Conservation (phyloP, 352 stramenopile species). For the Phytopythium chamaehyphon region DNA sequence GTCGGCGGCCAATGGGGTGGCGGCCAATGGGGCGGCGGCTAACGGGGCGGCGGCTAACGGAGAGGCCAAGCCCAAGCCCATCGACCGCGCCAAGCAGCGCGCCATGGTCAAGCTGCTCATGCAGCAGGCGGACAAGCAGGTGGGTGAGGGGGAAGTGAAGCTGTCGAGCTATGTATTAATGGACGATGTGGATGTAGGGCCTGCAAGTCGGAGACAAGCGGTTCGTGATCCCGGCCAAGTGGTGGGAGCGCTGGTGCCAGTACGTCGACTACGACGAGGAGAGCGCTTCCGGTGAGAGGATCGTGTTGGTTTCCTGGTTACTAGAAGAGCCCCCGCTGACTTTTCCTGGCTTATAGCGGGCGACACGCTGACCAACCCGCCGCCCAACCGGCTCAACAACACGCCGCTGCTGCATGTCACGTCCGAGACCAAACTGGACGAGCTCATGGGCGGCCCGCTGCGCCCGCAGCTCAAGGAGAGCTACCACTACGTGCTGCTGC, state of each 20-base stretch:
- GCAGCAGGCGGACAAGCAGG: constrained; percentile 54
- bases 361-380: constrained; percentile 8
- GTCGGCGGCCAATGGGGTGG: constrained; percentile 5
- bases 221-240: constrained; percentile 75
- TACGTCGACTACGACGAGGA: constrained; percentile 58
- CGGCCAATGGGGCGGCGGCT: not conserved
- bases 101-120: constrained; percentile 52
- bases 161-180: too few species aligned
- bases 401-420: constrained; percentile 51
- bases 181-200: constrained; percentile 16
- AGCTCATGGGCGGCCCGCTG: constrained; percentile 64
- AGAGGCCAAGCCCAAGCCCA: constrained; percentile 15
- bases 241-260: constrained; percentile 78
- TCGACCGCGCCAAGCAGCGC: constrained; percentile 42
- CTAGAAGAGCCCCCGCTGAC: too few species aligned
- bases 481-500: constrained; percentile 71
- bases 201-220: constrained; percentile 76
- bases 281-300: constrained; percentile 6
- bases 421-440: constrained; percentile 39
- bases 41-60: constrained; percentile 1
- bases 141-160: not conserved
- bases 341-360: not conserved
- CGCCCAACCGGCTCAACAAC: constrained; percentile 63
- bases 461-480: constrained; percentile 64
- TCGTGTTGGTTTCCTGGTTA: too few species aligned